Evolutionary conservation across 495 filamentous ascomycete genomes (phyloP).

Genomic region (Xylaria intraflava): DNA sequence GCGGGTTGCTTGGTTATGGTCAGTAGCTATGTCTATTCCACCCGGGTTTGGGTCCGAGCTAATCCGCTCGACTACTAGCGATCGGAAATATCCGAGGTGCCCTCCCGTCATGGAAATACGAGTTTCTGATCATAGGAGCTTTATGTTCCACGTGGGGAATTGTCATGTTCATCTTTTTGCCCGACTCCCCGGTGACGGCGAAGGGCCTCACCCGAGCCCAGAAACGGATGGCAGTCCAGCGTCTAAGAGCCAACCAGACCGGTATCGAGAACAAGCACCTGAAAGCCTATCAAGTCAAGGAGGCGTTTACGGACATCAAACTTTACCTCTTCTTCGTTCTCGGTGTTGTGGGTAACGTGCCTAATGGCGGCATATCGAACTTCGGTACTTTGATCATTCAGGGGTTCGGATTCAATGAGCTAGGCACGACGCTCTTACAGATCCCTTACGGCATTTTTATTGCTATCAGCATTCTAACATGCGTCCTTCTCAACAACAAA

Average conservation of each 20-base stretch:
- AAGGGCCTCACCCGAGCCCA: constrained; percentile 37
- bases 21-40: background rate
- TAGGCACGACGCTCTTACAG: constrained; percentile 45
- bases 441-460: constrained; percentile 56
- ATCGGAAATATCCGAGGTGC: constrained; percentile 50
- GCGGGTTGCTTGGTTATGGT: constrained; percentile 54
- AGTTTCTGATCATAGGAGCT: constrained; percentile 44
- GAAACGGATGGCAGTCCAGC: constrained; percentile 17
- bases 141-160: constrained; percentile 46
- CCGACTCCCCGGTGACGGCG: constrained; percentile 46
- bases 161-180: constrained; percentile 49
- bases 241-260: constrained; percentile 24
- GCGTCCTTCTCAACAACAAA: constrained; percentile 53
- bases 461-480: constrained; percentile 49
- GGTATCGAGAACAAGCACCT: constrained; percentile 39
- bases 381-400: constrained; percentile 58
- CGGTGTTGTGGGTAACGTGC: constrained; percentile 43
- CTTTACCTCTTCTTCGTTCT: constrained; percentile 53
- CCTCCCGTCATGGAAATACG: constrained; percentile 52
- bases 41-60: background rate
- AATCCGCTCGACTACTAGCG: background rate
- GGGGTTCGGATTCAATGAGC: constrained; percentile 52
- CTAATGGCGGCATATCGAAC: constrained; percentile 52
- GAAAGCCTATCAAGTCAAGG: constrained; percentile 52
- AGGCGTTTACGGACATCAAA: constrained; percentile 52